These are phyloP conservation scores for Plasmodium coatneyi DNA, from an alignment of 169 alveolate genomes.

Conservation along the genomic window DNA sequence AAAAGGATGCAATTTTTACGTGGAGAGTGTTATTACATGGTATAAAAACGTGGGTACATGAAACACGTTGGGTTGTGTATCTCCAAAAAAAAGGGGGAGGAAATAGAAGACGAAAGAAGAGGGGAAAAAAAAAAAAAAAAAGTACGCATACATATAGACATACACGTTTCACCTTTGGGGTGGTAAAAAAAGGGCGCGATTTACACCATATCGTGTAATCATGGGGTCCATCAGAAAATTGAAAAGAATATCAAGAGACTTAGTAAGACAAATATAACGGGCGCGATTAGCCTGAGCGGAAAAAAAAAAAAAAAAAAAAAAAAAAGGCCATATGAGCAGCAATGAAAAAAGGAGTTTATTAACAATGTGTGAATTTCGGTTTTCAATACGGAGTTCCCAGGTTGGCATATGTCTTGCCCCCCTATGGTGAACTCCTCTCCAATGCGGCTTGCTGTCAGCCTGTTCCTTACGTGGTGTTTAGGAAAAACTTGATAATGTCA, in stretches of 20 bases:
- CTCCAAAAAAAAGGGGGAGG: not conserved
- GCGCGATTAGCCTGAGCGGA: constrained; percentile 33
- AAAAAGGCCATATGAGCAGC: not conserved
- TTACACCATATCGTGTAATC: not conserved
- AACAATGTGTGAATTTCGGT: not conserved
- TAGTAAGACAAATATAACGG: constrained; percentile 61
- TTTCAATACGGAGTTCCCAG: not conserved
- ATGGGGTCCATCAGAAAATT: not conserved
- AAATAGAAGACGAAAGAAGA: not conserved
- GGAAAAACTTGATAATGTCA: constrained; percentile 60
- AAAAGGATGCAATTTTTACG: not conserved
- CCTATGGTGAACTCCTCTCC: not conserved
- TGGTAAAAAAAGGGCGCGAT: not conserved
- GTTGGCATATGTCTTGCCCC: not conserved
- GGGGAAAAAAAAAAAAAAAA: not conserved
- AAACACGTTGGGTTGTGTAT: not conserved
- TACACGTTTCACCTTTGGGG: not conserved
- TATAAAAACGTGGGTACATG: not conserved
- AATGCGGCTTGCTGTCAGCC: not conserved
- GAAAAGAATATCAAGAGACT: constrained; percentile 54
- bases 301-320: constrained; percentile 15
- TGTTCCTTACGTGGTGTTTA: constrained; percentile 47
- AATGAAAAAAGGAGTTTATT: not conserved
- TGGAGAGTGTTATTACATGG: not conserved
- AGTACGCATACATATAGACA: not conserved